Percentiles rank a stretch among this genome's conserved stretches.
Conservation (phyloP, 1,284 basidiomycete species). For the Cutaneotrichosporon mucoides region DNA sequence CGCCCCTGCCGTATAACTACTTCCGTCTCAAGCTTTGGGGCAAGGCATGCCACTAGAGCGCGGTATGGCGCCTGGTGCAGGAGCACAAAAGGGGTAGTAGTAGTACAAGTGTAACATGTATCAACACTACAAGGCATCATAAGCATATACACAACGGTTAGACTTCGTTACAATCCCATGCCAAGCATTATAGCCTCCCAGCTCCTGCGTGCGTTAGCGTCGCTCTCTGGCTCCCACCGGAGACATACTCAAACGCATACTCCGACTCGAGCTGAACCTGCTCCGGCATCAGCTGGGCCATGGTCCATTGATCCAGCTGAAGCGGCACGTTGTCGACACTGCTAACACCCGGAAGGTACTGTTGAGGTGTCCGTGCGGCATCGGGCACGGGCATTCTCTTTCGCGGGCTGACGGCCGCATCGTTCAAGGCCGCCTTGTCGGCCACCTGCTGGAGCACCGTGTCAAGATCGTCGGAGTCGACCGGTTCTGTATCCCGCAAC, state of each 20-base stretch:
- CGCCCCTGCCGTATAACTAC: conserved; percentile 9
- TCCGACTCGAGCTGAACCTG: background rate
- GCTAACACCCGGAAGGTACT: background rate
- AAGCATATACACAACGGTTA: too few species aligned
- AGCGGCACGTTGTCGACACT: background rate
- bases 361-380: background rate
- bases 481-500: background rate
- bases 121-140: too few species aligned
- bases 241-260: background rate
- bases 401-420: background rate
- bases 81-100: too few species aligned
- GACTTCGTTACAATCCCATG: background rate
- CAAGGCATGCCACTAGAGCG: conserved; percentile 3
- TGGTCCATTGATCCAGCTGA: background rate
- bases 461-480: background rate
- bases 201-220: background rate
- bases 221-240: too few species aligned
- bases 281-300: background rate
- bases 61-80: too few species aligned
- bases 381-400: background rate
- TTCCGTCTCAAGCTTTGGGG: conserved; percentile 4
- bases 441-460: background rate
- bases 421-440: background rate
- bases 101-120: too few species aligned
- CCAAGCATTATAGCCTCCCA: conserved; percentile 1